These are phyloP conservation scores for Wickerhamomyces strasburgensis DNA, from an alignment of 805 yeast genomes.

Conservation along the genomic window DNA sequence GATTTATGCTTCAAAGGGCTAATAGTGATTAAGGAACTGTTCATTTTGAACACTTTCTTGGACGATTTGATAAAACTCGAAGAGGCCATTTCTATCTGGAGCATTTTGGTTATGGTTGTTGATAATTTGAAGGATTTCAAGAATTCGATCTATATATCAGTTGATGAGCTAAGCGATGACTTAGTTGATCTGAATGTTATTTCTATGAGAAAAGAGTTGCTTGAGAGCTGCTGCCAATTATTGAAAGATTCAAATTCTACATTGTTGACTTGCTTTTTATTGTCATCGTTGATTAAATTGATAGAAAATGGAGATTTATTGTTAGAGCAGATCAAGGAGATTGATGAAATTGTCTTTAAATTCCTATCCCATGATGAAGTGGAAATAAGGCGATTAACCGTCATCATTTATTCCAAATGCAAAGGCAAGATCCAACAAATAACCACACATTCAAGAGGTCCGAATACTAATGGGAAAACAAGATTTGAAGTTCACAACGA, in stretches of 20 bases:
- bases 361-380: constrained; percentile 20
- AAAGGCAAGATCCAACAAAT: constrained; percentile 18
- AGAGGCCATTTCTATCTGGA: constrained; percentile 16
- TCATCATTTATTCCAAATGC: constrained; percentile 23
- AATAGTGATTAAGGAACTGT: constrained; percentile 20
- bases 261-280: constrained; percentile 15
- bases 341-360: constrained; percentile 17
- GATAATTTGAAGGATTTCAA: constrained; percentile 21
- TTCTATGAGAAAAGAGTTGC: constrained; percentile 6
- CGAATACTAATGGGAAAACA: constrained; percentile 23
- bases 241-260: constrained; percentile 9
- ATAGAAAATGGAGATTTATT: constrained; percentile 14
- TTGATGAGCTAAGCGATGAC: constrained; percentile 24
- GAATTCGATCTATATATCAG: constrained; percentile 21
- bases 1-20: constrained; percentile 24
- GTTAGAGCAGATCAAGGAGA: constrained; percentile 16
- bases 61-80: constrained; percentile 6
- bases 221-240: constrained; percentile 12
- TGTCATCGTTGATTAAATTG: constrained; percentile 17
- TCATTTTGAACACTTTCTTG: constrained; percentile 17
- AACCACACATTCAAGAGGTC: constrained; percentile 8
- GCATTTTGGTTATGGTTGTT: constrained; percentile 19
- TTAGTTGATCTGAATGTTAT: constrained; percentile 10
- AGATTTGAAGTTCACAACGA: constrained; percentile 11
- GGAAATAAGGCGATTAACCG: constrained; percentile 25